A percentile compares a stretch with the other conserved stretches of the same genome.
Evolutionary conservation across 208 protist species (phyloP).

Genomic region (Naegleria lovaniensis): DNA sequence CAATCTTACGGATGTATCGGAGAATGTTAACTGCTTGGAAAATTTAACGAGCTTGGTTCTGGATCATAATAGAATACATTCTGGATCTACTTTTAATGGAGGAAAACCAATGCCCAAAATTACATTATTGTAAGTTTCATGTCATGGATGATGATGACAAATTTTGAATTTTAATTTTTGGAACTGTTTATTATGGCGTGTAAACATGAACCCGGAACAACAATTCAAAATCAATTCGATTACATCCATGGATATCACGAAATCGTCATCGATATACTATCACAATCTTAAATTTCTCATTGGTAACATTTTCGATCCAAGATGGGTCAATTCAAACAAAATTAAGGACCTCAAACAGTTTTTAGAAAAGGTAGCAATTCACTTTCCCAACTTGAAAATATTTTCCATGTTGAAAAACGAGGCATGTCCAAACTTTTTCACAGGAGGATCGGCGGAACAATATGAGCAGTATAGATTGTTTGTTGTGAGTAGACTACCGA

Average conservation of each 20-base stretch:
- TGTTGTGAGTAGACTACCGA: background rate
- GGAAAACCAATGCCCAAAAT: background rate
- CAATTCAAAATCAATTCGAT: too few relatives aligned
- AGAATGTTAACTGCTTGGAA: background rate
- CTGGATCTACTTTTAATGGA: background rate
- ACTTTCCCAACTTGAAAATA: conserved; percentile 17
- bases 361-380: background rate
- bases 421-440: conserved; percentile 25
- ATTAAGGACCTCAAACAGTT: background rate
- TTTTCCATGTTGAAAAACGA: conserved; percentile 23
- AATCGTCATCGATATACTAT: too few relatives aligned
- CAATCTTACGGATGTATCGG: background rate
- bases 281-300: background rate
- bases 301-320: background rate
- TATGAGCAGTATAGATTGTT: conserved; percentile 18
- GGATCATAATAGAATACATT: conserved; percentile 16
- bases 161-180: background rate
- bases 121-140: background rate
- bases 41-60: background rate
- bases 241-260: too few relatives aligned
- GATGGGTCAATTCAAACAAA: conserved; percentile 23
- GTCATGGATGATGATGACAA: background rate
- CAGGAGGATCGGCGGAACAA: background rate
- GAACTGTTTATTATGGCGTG: background rate
- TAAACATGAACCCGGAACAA: too few relatives aligned